Evolutionary conservation across 352 stramenopile genomes (phyloP).

Genomic region (Globisporangium nagaii): DNA sequence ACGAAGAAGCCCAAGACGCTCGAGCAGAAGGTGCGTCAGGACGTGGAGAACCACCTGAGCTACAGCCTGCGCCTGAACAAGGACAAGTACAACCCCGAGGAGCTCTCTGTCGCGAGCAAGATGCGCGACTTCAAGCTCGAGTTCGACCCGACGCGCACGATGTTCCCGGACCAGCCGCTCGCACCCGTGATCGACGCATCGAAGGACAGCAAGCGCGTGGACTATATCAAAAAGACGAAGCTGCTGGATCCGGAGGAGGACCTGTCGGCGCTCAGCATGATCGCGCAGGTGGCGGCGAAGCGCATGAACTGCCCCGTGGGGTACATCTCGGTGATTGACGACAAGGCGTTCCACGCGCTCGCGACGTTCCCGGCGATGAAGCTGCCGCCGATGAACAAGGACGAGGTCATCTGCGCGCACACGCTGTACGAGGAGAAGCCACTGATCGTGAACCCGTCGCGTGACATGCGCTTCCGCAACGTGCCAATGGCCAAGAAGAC

Average conservation of each 20-base stretch:
- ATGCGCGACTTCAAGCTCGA: conserved; percentile 38
- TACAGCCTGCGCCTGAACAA: conserved; percentile 15
- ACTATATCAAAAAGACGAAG: conserved; percentile 33
- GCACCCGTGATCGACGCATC: conserved; percentile 24
- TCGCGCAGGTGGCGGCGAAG: conserved; percentile 41
- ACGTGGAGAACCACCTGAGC: conserved; percentile 29
- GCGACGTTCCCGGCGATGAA: conserved; percentile 1
- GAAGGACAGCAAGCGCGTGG: conserved; percentile 38
- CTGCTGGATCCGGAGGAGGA: conserved; percentile 28
- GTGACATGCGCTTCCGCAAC: conserved; percentile 52
- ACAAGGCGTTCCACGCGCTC: conserved; percentile 31
- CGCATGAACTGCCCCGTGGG: conserved; percentile 44
- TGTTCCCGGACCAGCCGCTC: conserved; percentile 31
- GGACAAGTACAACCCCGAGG: conserved; percentile 11
- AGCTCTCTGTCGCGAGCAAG: not conserved
- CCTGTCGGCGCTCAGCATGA: conserved; percentile 34
- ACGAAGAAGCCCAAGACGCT: conserved; percentile 3
- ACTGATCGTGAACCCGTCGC: conserved; percentile 45
- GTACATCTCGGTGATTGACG: conserved; percentile 54
- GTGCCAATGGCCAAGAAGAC: conserved; percentile 33
- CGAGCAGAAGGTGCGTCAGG: conserved; percentile 22
- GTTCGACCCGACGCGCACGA: conserved; percentile 25
- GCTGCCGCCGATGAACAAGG: conserved; percentile 12
- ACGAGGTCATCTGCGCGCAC: conserved; percentile 48
- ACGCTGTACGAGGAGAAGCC: conserved; percentile 50